These are phyloP conservation scores for Diospyros kaki DNA, from an alignment of 148 eudicot genomes.

Conservation along the genomic window DNA sequence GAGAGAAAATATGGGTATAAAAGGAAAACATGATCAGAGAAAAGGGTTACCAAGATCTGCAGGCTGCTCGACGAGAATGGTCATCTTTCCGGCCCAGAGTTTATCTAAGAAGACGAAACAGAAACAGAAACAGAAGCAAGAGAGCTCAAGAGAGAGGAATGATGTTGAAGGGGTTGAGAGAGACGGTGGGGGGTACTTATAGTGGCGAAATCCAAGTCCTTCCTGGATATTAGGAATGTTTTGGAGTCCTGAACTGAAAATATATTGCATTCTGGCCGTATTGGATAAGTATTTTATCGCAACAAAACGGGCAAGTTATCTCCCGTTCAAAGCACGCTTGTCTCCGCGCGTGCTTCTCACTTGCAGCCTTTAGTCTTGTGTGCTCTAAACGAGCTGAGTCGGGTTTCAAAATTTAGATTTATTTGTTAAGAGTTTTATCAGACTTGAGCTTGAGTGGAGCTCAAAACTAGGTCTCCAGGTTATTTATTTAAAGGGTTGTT, in stretches of 20 bases:
- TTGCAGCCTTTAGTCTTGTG: no score
- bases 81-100: slow-evolving; percentile 29
- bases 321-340: no score
- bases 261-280: no score
- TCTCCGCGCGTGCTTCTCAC: no score
- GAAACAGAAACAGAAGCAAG: neutral
- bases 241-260: slow-evolving; percentile 27
- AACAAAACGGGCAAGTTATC: neutral
- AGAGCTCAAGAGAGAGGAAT: neutral
- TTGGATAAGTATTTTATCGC: neutral
- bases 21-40: neutral
- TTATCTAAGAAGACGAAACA: neutral
- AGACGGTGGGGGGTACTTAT: slow-evolving; percentile 19
- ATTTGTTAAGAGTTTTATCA: no score
- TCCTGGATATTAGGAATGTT: slow-evolving; percentile 17
- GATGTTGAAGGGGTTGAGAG: neutral
- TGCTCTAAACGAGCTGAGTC: no score
- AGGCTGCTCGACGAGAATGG: slow-evolving; percentile 53
- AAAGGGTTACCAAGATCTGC: slow-evolving; percentile 29
- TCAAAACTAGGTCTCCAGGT: no score
- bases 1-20: neutral
- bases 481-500: no score
- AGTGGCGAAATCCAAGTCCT: slow-evolving; percentile 17
- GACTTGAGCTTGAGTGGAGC: no score
- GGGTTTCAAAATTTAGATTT: no score